Evolutionary conservation across 2,329 filamentous ascomycete species (phyloP), one percentile per base, ranked within the genome.

Genomic region (Mollisiaceae sp.): DNA sequence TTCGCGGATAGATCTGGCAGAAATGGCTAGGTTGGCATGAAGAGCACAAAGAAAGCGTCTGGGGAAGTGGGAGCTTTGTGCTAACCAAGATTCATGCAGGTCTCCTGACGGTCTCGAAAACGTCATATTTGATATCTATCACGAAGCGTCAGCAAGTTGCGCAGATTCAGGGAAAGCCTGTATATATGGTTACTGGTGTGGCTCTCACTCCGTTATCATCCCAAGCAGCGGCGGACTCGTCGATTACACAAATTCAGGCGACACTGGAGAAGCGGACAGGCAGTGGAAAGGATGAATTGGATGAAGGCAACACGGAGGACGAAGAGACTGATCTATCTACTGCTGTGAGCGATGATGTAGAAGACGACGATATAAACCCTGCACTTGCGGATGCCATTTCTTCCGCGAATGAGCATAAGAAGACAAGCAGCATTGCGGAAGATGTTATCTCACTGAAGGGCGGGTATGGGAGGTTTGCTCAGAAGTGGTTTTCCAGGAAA

Each of bases 181-280:
- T 98, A 63, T 99, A 96, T 77, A 89, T 93, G 45, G 87, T 97
- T 66, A 95, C 91, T 52, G 92, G 96, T 72, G 91, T 98, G 38
- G 90, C 93, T 8, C 82, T 98, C n/a, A 97, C 97, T 6, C 95
- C 95, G 0, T 88, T 95, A 61, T 86, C 89, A 1, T 94, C 91
- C 6, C 89, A 90, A 73, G 77, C 79, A 47, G 92, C 96, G 52
- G 94, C 94, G 4, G 83, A 87, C 67, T 84, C 85, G 35, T 90
- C 92, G 9, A 90, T 98, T 65, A 78, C 80, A 2, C 85, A 86
- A 63, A 91, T 91, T 0, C 82, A 75, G 68, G 83, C 79, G 62
- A 80, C 77, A 68, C 72, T 77, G 70, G 77, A 61, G 71, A 81
- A 65, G 77, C 81, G 67, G 55, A 75, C 60, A 66, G 79, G 75